A percentile compares a stretch with the other conserved stretches of the same genome.
phyloP scores from a whole-genome alignment of 306 rosid species.

The Pyrus pyrifolia region DNA sequence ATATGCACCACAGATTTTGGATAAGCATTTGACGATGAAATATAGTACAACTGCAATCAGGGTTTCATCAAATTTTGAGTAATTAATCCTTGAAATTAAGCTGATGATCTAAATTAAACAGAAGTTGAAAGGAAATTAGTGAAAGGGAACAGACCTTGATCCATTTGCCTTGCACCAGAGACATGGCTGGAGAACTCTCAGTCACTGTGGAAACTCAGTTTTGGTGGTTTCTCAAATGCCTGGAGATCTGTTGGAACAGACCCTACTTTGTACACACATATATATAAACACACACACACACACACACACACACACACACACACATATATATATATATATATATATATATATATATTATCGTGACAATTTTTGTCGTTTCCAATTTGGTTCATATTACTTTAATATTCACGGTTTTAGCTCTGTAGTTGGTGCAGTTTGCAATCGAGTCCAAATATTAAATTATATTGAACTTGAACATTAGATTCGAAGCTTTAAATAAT shows the following conservation, averaged over 20 bases:
- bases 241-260: background rate
- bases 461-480: too few species aligned
- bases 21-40: background rate
- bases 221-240: background rate
- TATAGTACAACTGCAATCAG: too few species aligned
- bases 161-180: constrained; percentile 54
- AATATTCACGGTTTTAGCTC: background rate
- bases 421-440: background rate
- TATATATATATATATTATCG: too few species aligned
- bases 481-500: too few species aligned
- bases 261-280: too few species aligned
- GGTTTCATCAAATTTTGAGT: background rate
- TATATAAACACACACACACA: too few species aligned
- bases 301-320: too few species aligned
- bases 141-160: constrained; percentile 42
- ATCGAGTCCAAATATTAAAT: background rate
- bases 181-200: constrained; percentile 33
- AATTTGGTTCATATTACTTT: background rate
- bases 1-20: background rate
- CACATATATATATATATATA: too few species aligned
- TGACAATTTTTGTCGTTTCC: too few species aligned
- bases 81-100: background rate
- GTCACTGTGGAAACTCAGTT: background rate
- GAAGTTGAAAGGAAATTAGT: background rate
- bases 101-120: background rate